These are phyloP conservation scores for Pestalotiopsis sp. DNA, from an alignment of 2,329 filamentous ascomycete genomes.

Conservation along the genomic window DNA sequence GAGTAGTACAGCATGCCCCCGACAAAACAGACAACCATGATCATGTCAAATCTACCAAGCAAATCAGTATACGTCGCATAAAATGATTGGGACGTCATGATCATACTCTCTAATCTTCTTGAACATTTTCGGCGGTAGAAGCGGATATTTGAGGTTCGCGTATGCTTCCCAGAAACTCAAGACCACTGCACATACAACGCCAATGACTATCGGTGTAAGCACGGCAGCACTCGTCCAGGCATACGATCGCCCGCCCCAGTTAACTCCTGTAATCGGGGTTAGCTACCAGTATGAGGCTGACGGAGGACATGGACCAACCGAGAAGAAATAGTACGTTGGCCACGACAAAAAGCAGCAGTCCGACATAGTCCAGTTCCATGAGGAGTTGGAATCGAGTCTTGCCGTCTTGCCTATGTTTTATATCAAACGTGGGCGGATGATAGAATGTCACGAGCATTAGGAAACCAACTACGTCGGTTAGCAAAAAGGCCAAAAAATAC, in stretches of 20 bases:
- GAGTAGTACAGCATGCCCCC: slow-evolving; percentile 33
- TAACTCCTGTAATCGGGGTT: slow-evolving; percentile 15
- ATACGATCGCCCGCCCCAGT: slow-evolving; percentile 31
- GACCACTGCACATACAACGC: slow-evolving; percentile 28
- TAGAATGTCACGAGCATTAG: slow-evolving; percentile 31
- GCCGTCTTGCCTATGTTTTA: slow-evolving; percentile 33
- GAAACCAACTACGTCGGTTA: not conserved
- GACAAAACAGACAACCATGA: slow-evolving; percentile 34
- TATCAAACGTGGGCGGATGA: slow-evolving; percentile 36
- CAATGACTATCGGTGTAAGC: slow-evolving; percentile 33
- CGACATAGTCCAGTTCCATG: slow-evolving; percentile 28
- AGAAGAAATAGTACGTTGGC: slow-evolving; percentile 30
- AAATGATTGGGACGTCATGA: too few species aligned
- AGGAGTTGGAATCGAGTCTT: slow-evolving; percentile 28
- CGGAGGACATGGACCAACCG: slow-evolving; percentile 15
- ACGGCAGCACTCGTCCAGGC: slow-evolving; percentile 29
- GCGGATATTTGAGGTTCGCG: slow-evolving; percentile 28
- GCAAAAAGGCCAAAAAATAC: slow-evolving; percentile 3
- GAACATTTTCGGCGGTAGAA: slow-evolving; percentile 34
- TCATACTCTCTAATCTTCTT: slow-evolving; percentile 26
- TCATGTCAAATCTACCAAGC: slow-evolving; percentile 21
- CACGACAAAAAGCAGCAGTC: slow-evolving; percentile 28
- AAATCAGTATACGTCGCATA: not conserved
- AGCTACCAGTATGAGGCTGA: not conserved
- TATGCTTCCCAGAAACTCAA: slow-evolving; percentile 32